Evolutionary conservation across 306 rosid genomes (phyloP), one percentile per base, ranked within the genome.

Genomic region (Medicago lupulina): DNA sequence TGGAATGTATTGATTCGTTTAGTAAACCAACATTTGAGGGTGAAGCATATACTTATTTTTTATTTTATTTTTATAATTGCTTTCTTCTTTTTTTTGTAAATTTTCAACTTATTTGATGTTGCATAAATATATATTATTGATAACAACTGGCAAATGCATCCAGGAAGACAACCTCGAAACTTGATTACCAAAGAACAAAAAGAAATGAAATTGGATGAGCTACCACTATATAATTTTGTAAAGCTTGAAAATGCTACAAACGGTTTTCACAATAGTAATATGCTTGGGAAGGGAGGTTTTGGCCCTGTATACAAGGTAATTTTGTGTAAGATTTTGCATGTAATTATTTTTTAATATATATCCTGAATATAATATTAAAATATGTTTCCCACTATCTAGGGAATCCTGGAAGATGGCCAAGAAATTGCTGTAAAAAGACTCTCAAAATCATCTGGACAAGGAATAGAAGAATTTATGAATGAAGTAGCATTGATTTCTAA

Each of bases 371-470:
- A 75, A 1, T 39, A 14, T 14, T 28, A 5, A 67, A 19, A 3
- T 38, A 15, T 13, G 3, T 46, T 9, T 19, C 46, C 49, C 0
- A n/a, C 1, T 61, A 8, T 16, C 4, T 40, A 84, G 88, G 90
- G 86, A 46, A 7, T 51, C 50, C 2, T 82, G 58, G 51, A 49
- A 7, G 71, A 87, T 36, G 88, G 86, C 2, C 85, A 79, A 53
- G 85, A 82, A 79, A 59, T 87, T 49, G 90, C 90, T 0, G 79
- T 84, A 7, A 84, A 82, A 77, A 86, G 84, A 53, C 86, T 86
- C 15, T 84, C 88, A 0, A 81, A 64, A 69, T 23, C 83, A 7
- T 86, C 88, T 17, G 76, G 79, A 7, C 90, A 86, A 75, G 90
- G 86, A 25, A 0, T 61, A 0, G 83, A 84, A 79, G 90, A 86